Conservation (phyloP, 2,329 filamentous ascomycete species). For the Trichoderma sp. region DNA sequence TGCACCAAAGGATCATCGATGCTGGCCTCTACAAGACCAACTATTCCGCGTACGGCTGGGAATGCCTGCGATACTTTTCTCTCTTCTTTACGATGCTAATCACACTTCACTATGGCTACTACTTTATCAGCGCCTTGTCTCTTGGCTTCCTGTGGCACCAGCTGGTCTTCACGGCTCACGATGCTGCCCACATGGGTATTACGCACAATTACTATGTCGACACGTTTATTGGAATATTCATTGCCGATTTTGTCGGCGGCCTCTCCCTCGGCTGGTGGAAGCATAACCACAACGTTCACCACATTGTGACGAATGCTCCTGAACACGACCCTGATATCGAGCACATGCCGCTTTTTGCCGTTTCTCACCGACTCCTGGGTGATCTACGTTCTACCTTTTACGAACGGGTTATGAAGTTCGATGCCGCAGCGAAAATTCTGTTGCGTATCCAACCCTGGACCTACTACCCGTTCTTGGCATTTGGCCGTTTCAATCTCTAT, state of each 20-base stretch:
- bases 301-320: slow-evolving; percentile 65
- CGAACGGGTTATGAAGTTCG: slow-evolving; percentile 64
- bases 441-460: slow-evolving; percentile 65
- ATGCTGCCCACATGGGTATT: slow-evolving; percentile 65
- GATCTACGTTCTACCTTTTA: slow-evolving; percentile 67
- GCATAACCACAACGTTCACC: slow-evolving; percentile 68
- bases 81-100: slow-evolving; percentile 54
- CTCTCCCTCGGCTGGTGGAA: slow-evolving; percentile 71
- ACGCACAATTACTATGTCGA: slow-evolving; percentile 60
- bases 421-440: slow-evolving; percentile 59
- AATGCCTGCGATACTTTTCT: slow-evolving; percentile 54
- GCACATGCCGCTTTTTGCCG: slow-evolving; percentile 69
- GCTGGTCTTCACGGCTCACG: slow-evolving; percentile 69
- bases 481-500: slow-evolving; percentile 74
- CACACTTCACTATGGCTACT: slow-evolving; percentile 54
- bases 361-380: slow-evolving; percentile 65
- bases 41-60: slow-evolving; percentile 60
- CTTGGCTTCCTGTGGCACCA: slow-evolving; percentile 58
- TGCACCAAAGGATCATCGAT: slow-evolving; percentile 57
- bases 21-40: slow-evolving; percentile 61
- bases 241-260: slow-evolving; percentile 66
- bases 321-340: slow-evolving; percentile 63
- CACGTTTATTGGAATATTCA: slow-evolving; percentile 62
- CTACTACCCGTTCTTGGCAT: slow-evolving; percentile 67
- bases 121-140: slow-evolving; percentile 57